Evolutionary conservation across 1,284 basidiomycete genomes (phyloP), one percentile per base, ranked within the genome.

Genomic region (Rhodotorula sp.): DNA sequence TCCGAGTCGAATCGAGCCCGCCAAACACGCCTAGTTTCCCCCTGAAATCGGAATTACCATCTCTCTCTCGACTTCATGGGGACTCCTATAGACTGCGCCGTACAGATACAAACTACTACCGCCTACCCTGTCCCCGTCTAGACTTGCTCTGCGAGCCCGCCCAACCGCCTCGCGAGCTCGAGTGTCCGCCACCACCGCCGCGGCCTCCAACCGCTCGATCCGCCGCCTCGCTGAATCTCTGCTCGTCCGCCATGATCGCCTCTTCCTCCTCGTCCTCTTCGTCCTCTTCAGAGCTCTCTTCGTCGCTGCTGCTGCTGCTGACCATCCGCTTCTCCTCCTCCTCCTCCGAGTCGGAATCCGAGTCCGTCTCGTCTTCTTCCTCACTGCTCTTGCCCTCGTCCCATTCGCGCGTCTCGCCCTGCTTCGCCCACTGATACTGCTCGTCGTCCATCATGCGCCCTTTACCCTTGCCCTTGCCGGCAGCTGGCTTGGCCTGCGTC

Each of bases 321-420:
- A 2, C 31, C 21, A 48, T 46, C 34, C 23, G n/a, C 31, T 62
- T 57, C 5, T 57, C 59, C 3, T 56, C 43, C 18, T 63, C 56
- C 43, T 39, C 31, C 16, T 58, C 56, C 10, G 18, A 21, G 10
- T 14, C 39, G 8, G 39, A 14, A 2, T 43, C 39, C 12, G 47
- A 16, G 46, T 51, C 31, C 7, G 31, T 29, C 26, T 57, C 60
- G 10, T 26, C 52, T 23, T 49, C 56, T 21, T 59, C 62, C 5
- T 56, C 34, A 46, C 34, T 43, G 26, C 39, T 39, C 69, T 71
- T 68, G 43, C 63, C 70, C 26, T 58, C 63, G 52, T 71, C 70
- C 70, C 70, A 68, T 34, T 47, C 70, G 46, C 70, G 49, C 59
- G 16, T 47, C n/a, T 62, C 63, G 31, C 70, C 70, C 34, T 43